A percentile compares a stretch with the other conserved stretches of the same genome.
These are phyloP conservation scores for Circinella umbellata DNA, from an alignment of 371 early-diverging fungal species.

Conservation along the genomic window DNA sequence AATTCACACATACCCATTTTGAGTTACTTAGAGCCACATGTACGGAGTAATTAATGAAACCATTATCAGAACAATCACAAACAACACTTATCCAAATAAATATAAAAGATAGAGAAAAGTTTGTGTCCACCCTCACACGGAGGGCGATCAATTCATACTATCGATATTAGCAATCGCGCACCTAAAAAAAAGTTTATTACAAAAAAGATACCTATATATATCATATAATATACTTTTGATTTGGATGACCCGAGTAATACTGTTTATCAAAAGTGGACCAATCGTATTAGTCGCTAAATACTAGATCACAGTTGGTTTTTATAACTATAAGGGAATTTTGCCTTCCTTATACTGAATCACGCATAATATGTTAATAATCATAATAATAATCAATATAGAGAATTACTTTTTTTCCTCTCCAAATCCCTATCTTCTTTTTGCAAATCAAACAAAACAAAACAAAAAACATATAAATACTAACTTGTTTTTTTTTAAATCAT, in stretches of 20 bases:
- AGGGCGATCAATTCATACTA: neutral
- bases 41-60: too few relatives aligned
- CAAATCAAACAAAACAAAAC: neutral
- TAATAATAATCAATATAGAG: too few relatives aligned
- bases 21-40: too few relatives aligned
- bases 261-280: constrained; percentile 7
- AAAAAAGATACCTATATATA: neutral
- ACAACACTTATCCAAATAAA: too few relatives aligned
- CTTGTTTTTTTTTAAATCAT: neutral
- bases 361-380: neutral
- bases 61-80: too few relatives aligned
- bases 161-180: neutral
- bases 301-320: neutral
- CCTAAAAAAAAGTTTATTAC: constrained; percentile 4
- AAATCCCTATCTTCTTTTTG: neutral
- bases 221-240: neutral
- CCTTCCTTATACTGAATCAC: constrained; percentile 17
- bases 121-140: neutral
- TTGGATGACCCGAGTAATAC: neutral
- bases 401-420: too few relatives aligned
- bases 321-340: constrained; percentile 18
- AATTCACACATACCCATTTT: neutral
- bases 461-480: neutral
- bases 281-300: neutral
- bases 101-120: too few relatives aligned